phyloP scores from a whole-genome alignment of 306 rosid genomes.

The Hippophae rhamnoides region DNA sequence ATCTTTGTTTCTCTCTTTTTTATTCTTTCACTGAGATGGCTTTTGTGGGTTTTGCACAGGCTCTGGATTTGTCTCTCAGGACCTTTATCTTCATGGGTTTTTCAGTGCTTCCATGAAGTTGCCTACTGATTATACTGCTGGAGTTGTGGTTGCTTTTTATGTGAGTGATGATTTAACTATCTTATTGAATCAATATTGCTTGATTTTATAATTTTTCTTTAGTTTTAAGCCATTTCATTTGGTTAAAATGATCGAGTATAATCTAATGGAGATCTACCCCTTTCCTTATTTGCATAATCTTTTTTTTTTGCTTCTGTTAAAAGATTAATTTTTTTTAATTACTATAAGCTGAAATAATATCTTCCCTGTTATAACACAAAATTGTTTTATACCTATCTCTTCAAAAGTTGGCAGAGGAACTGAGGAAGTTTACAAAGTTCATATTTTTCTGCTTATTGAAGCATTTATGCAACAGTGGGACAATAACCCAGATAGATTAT shows the following conservation, averaged over 20 bases:
- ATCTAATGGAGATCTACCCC: too few species aligned
- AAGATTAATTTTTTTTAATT: too few species aligned
- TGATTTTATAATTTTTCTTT: not conserved
- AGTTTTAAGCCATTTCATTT: not conserved
- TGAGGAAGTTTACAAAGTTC: not conserved
- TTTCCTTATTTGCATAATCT: too few species aligned
- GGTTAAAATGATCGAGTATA: too few species aligned
- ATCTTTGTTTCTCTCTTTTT: slow-evolving; percentile 7
- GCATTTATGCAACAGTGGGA: not conserved
- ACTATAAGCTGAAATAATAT: too few species aligned
- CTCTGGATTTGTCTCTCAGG: slow-evolving; percentile 94
- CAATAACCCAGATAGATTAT: slow-evolving; percentile 1
- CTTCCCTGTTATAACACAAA: too few species aligned
- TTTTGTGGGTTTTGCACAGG: slow-evolving; percentile 35
- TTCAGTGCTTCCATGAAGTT: slow-evolving; percentile 88
- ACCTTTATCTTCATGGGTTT: slow-evolving; percentile 76
- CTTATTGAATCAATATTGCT: not conserved
- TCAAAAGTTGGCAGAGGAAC: too few species aligned
- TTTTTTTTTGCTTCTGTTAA: too few species aligned
- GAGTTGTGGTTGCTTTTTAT: slow-evolving; percentile 92
- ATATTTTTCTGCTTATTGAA: not conserved
- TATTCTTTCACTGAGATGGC: not conserved
- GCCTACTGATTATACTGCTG: slow-evolving; percentile 92
- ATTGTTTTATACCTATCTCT: too few species aligned
- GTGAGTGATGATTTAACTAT: slow-evolving; percentile 43